Base-by-base conservation (phyloP, 148 eudicot genomes). In the Rhododendron simsii region DNA sequence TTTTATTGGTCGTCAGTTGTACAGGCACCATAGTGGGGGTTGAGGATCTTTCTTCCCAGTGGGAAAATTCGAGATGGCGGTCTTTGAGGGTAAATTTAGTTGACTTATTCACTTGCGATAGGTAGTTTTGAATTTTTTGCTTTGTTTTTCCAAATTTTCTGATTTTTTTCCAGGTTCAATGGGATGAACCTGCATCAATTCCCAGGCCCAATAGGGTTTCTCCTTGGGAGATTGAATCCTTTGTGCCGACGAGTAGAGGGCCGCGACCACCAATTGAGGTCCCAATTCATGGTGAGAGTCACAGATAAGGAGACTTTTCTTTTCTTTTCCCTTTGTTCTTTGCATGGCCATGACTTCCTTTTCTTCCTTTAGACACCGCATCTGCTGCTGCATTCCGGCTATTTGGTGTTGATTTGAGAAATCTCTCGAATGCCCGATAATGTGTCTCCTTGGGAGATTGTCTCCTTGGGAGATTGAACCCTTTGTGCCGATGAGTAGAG, bases 381-480 rank as follows among this genome's bases (percentile, higher is more conserved):
- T 39, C 41, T 39, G 41, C 41, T 39, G 41, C 41, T 39, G 5
- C 41, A 39, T 39, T 39, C 41, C 2, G 41, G 39, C 39, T 37
- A 37, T 37, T 37, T 37, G 39, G 39, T 37, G 39, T 37, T 37
- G 39, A 37, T 37, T 37, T 37, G 4, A 37, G 39, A 37, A 37
- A 37, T 37, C 39, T 2, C 39, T 37, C 39, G 39, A 37, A 37
- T 37, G 39, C 39, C 39, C 3, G 39, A 37, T 37, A 2, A 3
- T 2, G 39, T 37, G 2, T 97, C 99, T 71, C 95, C 98, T 33
- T 97, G 98, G 98, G 98, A 97, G 84, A 93, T 97, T 7, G 99
- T 97, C 99, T 71, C 95, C 98, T 33, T 97, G 98, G 98, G 98
- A 97, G 84, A 93, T 97, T 7, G 99, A 97, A 82, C 92, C 98